Base-by-base conservation (phyloP, 495 filamentous ascomycete genomes). In the Penicillium robsamsonii region DNA sequence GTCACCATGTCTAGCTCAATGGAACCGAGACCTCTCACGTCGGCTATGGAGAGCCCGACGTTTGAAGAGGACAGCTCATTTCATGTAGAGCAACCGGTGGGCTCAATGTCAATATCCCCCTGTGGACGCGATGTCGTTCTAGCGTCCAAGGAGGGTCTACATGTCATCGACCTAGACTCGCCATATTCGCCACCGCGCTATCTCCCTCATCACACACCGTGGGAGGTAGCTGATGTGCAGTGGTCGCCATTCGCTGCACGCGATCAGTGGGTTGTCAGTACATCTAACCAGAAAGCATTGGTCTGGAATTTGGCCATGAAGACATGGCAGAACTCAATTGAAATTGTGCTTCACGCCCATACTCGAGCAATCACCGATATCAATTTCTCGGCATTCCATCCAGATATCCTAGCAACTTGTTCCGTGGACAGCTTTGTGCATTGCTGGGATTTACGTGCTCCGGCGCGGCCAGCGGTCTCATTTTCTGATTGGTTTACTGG, bases 171-270 rank as follows among this genome's bases (percentile, higher is more conserved):
- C 60, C 81, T 97, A 42, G 93, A 97, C 73, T 92, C 85, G 13
- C 92, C 91, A 13, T 93, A 90, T 70, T 93, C 87, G 48, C 89
- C 89, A 13, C 93, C 93, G 31, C 86, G 92, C 12, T 85, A 92
- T 64, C 84, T 97, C 25, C 86, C 87, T 57, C 89, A 96, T 68
- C 86, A 89, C 37, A 87, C 90, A 8, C 87, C 89, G n/a, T 96
- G 92, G 91, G 85, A 95, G 49, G 92, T 97, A 5, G 91, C 92
- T n/a, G 93, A 97, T 70, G 93, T 97, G 40, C 93, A 97, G 71
- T 97, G 93, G 93, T 96, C 90, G 5, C 93, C 93, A 13, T 96
- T 96, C 61, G 88, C 92, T 10, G 84, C 84, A 8, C 83, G 93
- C 44, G 88, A 96, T 62, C 90, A 89, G 61, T 96, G 93, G 93